Base-by-base conservation (phyloP, 352 stramenopile genomes). In the Stramenopiles sp. region DNA sequence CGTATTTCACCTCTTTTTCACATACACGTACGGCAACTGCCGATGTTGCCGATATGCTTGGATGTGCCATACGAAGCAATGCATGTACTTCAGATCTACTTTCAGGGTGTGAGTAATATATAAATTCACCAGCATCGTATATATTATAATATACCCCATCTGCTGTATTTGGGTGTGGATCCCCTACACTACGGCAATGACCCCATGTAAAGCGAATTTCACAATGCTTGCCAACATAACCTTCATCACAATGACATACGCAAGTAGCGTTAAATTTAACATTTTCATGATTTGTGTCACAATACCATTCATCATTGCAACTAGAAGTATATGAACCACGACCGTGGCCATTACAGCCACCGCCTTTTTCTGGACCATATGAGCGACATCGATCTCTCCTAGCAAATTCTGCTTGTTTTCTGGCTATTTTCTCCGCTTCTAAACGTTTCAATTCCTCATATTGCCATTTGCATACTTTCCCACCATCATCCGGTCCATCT, bases 91-190 rank as follows among this genome's bases (percentile, higher is more conserved):
- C 65, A 13, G 31, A 31, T 33, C 31, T 76, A 31, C 30, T 76
- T 7, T 76, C 65, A 33, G 65, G 65, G 13, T 76, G 65, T 33
- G 4, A 20, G 31, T 31, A 76, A 31, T 33, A 76, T 4, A 76
- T 33, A 13, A 76, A 76, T 76, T 76, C 65, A 33, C 65, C 65
- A 33, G 65, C 30, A 20, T 76, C 65, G 31, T 76, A 76, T 13
- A 76, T 76, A 76, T 76, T 76, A 13, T 33, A 76, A 13, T 76
- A 33, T 31, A 33, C 65, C 4, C 65, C 65, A 13, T 31, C 65
- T 4, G 65, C 65, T 13, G 65, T 76, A 20, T 76, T 76, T 76
- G 65, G 65, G 65, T 76, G 65, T 76, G 65, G 65, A 76, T 76
- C 65, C 4, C 65, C 65, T 76, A 76, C 65, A 76, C 65, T 76